These are phyloP conservation scores for maize (Zea mays) DNA, from an alignment of 176 grass and related monocot species.

Conservation along the genomic window Zm-B73-REFERENCE-NAM-5.0 NC_050098.1:208175001-208175500, in stretches of 20 bases:
- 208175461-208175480: not conserved
- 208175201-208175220: slow-evolving; percentile 48
- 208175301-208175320: slow-evolving; percentile 61
- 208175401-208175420: slow-evolving; percentile 35
- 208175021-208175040: slow-evolving; percentile 34
- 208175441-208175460: slow-evolving; percentile 41
- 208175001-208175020: slow-evolving; percentile 36
- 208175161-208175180: slow-evolving; percentile 71
- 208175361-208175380: slow-evolving; percentile 69
- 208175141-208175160: slow-evolving; percentile 52
- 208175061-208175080: slow-evolving; percentile 46
- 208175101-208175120: slow-evolving; percentile 49
- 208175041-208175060: slow-evolving; percentile 47
- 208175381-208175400: slow-evolving; percentile 46
- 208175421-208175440: slow-evolving; percentile 41
- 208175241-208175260: slow-evolving; percentile 91
- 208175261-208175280: slow-evolving; percentile 75
- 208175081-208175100: slow-evolving; percentile 43
- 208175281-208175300: slow-evolving; percentile 70
- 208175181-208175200: slow-evolving; percentile 70
- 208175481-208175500: not conserved
- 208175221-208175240: slow-evolving; percentile 51
- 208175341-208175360: slow-evolving; percentile 71
- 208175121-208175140: slow-evolving; percentile 53
- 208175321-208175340: slow-evolving; percentile 53